Evolutionary conservation across 2,329 filamentous ascomycete species (phyloP).

Genomic region (Epichloe baconii): DNA sequence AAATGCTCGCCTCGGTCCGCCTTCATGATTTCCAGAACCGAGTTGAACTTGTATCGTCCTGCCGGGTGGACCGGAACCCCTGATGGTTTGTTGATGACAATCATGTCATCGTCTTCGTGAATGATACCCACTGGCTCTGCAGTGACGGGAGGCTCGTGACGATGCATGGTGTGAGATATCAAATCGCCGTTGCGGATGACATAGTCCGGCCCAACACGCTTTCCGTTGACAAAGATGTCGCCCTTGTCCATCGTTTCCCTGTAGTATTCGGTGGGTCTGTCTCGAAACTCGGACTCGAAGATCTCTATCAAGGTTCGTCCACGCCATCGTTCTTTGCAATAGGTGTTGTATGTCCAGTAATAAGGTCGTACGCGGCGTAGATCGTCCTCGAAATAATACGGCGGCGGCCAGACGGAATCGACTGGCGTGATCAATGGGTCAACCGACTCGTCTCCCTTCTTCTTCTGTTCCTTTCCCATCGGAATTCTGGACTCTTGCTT

Average conservation of each 20-base stretch:
- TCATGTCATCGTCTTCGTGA: conserved; percentile 83
- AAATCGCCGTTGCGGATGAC: conserved; percentile 79
- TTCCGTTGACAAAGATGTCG: conserved; percentile 67
- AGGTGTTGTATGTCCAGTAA: conserved; percentile 88
- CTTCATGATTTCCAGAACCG: conserved; percentile 84
- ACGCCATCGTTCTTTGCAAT: conserved; percentile 88
- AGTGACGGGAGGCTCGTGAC: conserved; percentile 89
- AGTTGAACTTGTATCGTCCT: conserved; percentile 92
- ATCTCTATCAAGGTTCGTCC: conserved; percentile 71
- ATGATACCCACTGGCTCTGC: conserved; percentile 67
- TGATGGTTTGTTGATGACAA: conserved; percentile 94
- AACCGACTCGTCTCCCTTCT: neutral
- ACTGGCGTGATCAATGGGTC: conserved; percentile 1
- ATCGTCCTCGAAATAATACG: conserved; percentile 75
- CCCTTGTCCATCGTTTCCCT: conserved; percentile 69
- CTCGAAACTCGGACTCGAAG: conserved; percentile 83
- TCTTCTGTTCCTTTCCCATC: neutral
- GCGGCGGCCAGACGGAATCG: conserved; percentile 34
- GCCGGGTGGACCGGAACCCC: conserved; percentile 93
- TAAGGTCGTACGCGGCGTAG: conserved; percentile 77
- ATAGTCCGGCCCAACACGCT: conserved; percentile 52
- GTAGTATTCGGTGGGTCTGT: conserved; percentile 79
- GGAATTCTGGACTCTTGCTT: neutral
- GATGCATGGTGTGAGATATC: conserved; percentile 84
- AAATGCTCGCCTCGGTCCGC: conserved; percentile 50